Evolutionary conservation across 768 basidiomycete genomes (phyloP).

Genomic region (Agaricus subrufescens): DNA sequence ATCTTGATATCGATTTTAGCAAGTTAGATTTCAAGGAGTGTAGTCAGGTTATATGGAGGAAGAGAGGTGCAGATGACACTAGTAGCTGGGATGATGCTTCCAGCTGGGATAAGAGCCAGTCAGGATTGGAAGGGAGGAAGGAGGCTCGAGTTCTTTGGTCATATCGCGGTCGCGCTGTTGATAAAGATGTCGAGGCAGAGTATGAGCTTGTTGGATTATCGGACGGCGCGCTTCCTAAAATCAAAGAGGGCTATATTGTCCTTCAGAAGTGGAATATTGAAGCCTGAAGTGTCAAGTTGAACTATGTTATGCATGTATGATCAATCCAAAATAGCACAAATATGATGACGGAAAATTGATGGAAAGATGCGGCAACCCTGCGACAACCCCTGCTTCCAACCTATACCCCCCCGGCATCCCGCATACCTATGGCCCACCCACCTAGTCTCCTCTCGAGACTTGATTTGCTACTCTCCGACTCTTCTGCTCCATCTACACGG

Average conservation of each 20-base stretch:
- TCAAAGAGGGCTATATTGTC: background rate
- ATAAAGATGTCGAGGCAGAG: slow-evolving; percentile 1
- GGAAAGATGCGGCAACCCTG: background rate
- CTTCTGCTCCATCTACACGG: background rate
- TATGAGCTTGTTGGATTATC: slow-evolving; percentile 6
- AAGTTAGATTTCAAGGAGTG: slow-evolving; percentile 15
- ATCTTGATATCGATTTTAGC: slow-evolving; percentile 34
- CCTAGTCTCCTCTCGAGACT: background rate
- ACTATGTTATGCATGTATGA: background rate
- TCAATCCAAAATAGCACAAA: background rate
- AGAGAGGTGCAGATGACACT: background rate
- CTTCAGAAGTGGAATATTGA: background rate
- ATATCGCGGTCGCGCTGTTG: background rate
- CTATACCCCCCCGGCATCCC: background rate
- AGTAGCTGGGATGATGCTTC: background rate
- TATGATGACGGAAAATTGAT: background rate
- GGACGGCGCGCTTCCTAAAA: background rate
- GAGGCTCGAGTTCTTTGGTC: slow-evolving; percentile 4
- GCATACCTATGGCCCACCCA: background rate
- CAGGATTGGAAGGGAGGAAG: too few species aligned
- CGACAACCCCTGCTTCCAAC: background rate
- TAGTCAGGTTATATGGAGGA: slow-evolving; percentile 1
- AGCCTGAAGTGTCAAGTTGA: too few species aligned
- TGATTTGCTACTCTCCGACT: background rate
- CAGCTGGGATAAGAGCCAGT: background rate